A percentile compares a stretch with the other conserved stretches of the same genome.
phyloP scores from a whole-genome alignment of 202 grass and related monocot species.

The Eragrostis tef region DNA sequence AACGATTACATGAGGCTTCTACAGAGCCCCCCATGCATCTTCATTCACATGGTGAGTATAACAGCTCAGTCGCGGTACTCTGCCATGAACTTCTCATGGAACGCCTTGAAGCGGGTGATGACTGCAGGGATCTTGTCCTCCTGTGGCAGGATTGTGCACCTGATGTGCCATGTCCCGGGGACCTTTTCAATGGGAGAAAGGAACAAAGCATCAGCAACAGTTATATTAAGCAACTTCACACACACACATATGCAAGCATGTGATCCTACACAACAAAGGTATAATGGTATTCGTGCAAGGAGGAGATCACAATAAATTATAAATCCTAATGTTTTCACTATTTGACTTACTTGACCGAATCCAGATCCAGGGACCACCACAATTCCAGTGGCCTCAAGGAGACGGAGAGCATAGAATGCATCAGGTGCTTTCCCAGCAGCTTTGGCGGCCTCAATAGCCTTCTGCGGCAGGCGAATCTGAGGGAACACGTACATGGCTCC shows the following conservation, averaged over 20 bases:
- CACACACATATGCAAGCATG: not conserved
- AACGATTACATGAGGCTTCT: not conserved
- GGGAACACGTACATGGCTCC: constrained; percentile 99
- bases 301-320: not conserved
- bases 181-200: constrained; percentile 55
- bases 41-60: constrained; percentile 18
- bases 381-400: constrained; percentile 87
- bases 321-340: constrained; percentile 23
- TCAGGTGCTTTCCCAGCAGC: constrained; percentile 77
- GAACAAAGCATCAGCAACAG: not conserved
- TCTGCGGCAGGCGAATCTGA: constrained; percentile 63
- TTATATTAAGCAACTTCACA: not conserved
- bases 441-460: constrained; percentile 83
- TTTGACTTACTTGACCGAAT: constrained; percentile 80
- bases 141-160: constrained; percentile 96
- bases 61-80: constrained; percentile 53
- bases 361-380: constrained; percentile 90
- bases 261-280: not conserved
- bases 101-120: constrained; percentile 67
- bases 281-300: not conserved
- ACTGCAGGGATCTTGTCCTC: constrained; percentile 95
- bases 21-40: not conserved
- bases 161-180: constrained; percentile 91
- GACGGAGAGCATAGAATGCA: constrained; percentile 78
- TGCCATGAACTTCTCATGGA: constrained; percentile 87